phyloP scores from a whole-genome alignment of 2,329 filamentous ascomycete genomes.

The Talaromyces sp. region DNA sequence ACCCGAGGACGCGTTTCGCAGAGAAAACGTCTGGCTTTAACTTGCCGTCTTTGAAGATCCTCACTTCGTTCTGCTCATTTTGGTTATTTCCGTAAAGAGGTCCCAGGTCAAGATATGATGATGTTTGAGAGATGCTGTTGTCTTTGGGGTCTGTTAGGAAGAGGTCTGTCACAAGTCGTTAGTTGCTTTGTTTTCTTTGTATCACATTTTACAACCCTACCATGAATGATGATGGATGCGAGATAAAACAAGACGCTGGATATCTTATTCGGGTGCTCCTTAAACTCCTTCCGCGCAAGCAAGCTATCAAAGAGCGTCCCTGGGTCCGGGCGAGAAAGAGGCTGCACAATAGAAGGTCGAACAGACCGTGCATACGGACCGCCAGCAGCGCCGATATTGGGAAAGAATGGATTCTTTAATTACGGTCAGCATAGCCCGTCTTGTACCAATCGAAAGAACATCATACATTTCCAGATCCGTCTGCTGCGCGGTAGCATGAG shows the following conservation, averaged over 20 bases:
- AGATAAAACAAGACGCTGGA: slow-evolving; percentile 76
- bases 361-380: slow-evolving; percentile 71
- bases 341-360: slow-evolving; percentile 58
- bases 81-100: slow-evolving; percentile 72
- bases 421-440: slow-evolving; percentile 40
- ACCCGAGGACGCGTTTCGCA: slow-evolving; percentile 65
- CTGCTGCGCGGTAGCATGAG: slow-evolving; percentile 35
- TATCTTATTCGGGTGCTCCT: slow-evolving; percentile 70
- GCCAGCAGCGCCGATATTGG: slow-evolving; percentile 65
- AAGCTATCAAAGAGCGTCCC: slow-evolving; percentile 69
- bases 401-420: slow-evolving; percentile 62
- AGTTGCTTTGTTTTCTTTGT: not conserved
- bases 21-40: slow-evolving; percentile 72
- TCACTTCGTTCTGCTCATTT: slow-evolving; percentile 63
- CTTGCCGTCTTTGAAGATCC: slow-evolving; percentile 67
- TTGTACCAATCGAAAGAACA: slow-evolving; percentile 20
- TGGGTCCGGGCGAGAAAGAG: slow-evolving; percentile 65
- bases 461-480: slow-evolving; percentile 47
- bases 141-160: slow-evolving; percentile 68
- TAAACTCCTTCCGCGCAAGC: slow-evolving; percentile 64
- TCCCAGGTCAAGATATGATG: slow-evolving; percentile 73
- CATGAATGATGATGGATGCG: slow-evolving; percentile 68
- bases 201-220: slow-evolving; percentile 27
- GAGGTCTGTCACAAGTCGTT: slow-evolving; percentile 50
- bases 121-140: slow-evolving; percentile 66